Conservation (phyloP, 495 filamentous ascomycete species). For the Hypoxylon rickii region DNA sequence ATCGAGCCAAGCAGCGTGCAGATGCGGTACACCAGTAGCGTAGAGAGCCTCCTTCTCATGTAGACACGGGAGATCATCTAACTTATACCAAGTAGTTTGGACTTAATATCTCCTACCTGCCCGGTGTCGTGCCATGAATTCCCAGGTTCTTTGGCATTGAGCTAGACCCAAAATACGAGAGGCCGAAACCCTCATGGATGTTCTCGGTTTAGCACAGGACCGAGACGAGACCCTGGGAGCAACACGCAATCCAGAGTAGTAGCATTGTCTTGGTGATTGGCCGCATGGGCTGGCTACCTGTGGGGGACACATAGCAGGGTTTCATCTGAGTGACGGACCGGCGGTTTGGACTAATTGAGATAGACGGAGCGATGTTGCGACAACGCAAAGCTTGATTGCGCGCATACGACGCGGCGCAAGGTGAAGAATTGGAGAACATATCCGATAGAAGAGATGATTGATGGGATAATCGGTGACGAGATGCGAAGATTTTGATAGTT, state of each 20-base stretch:
- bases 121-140: neutral
- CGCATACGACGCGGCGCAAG: slow-evolving; percentile 3
- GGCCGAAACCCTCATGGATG: neutral
- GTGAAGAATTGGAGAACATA: slow-evolving; percentile 2
- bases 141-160: neutral
- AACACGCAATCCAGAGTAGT: neutral
- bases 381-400: slow-evolving; percentile 3
- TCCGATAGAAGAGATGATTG: slow-evolving; percentile 20
- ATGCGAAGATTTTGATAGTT: neutral
- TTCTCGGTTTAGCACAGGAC: slow-evolving; percentile 25
- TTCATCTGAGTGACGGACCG: slow-evolving; percentile 13
- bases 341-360: slow-evolving; percentile 30
- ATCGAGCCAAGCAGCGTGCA: neutral
- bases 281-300: slow-evolving; percentile 8
- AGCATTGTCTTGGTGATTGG: slow-evolving; percentile 12
- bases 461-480: slow-evolving; percentile 21
- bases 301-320: slow-evolving; percentile 15
- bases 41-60: slow-evolving; percentile 1
- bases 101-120: neutral
- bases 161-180: neutral
- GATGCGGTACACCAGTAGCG: neutral
- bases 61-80: slow-evolving; percentile 14
- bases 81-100: slow-evolving; percentile 14
- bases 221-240: slow-evolving; percentile 8
- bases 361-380: slow-evolving; percentile 13